These are phyloP conservation scores for Alternaria sp. DNA, from an alignment of 2,329 filamentous ascomycete species.

Conservation along the genomic window DNA sequence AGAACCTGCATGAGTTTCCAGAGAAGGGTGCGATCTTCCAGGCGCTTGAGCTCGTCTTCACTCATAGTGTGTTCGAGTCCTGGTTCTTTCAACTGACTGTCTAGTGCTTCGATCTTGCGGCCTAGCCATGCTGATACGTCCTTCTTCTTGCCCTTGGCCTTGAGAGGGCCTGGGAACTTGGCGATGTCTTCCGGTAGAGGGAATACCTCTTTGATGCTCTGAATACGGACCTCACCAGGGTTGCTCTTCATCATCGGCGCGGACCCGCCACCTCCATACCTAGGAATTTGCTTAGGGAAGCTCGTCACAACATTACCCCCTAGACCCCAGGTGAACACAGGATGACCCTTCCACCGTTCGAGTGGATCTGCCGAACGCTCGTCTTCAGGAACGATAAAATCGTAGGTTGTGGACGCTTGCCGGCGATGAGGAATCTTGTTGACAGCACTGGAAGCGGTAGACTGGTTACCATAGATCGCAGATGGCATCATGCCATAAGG, in stretches of 20 bases:
- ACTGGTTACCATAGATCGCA: conserved; percentile 47
- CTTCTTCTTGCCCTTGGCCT: conserved; percentile 94
- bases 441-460: conserved; percentile 13
- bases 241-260: conserved; percentile 82
- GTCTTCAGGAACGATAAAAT: conserved; percentile 65
- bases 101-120: conserved; percentile 76
- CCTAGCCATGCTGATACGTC: conserved; percentile 84
- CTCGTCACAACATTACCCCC: conserved; percentile 83
- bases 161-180: conserved; percentile 90
- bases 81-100: conserved; percentile 60
- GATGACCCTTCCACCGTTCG: conserved; percentile 88
- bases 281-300: conserved; percentile 88
- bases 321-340: conserved; percentile 87
- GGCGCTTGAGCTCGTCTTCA: conserved; percentile 72
- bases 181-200: conserved; percentile 75
- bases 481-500: conserved; percentile 59
- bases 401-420: conserved; percentile 60
- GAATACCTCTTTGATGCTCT: conserved; percentile 76
- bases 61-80: conserved; percentile 60
- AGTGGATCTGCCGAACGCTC: conserved; percentile 74
- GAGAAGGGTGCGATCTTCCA: conserved; percentile 80
- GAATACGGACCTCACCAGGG: conserved; percentile 82
- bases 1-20: conserved; percentile 87
- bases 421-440: conserved; percentile 47
- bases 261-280: conserved; percentile 79